phyloP scores from a whole-genome alignment of 352 stramenopile genomes.

The Globisporangium emineosum region DNA sequence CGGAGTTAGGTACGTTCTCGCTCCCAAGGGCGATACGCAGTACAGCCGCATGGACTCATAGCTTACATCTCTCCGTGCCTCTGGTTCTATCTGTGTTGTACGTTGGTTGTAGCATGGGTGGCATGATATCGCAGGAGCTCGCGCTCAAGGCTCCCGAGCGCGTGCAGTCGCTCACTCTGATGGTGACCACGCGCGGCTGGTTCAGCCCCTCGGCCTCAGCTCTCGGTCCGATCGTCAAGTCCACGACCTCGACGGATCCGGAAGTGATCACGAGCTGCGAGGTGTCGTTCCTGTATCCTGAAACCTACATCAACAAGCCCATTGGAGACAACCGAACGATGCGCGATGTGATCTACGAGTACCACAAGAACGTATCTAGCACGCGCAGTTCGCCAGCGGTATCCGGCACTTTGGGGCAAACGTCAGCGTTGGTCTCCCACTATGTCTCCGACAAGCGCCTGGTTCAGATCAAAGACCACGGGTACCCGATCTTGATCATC shows the following conservation, averaged over 20 bases:
- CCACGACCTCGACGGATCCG: not conserved
- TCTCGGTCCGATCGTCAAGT: constrained; percentile 6
- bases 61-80: not conserved
- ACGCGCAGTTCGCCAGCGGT: not conserved
- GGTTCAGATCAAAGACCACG: not conserved
- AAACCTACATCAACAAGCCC: not conserved
- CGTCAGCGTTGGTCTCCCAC: constrained; percentile 32
- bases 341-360: constrained; percentile 5
- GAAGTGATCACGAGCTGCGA: constrained; percentile 4
- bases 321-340: not conserved
- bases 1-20: no score
- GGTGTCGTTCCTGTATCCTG: constrained; percentile 8
- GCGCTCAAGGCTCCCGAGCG: constrained; percentile 24
- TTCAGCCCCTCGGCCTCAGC: constrained; percentile 7
- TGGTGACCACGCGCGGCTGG: constrained; percentile 32
- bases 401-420: constrained; percentile 24
- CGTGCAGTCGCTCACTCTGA: constrained; percentile 40
- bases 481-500: not conserved
- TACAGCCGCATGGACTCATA: no score
- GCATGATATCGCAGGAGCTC: constrained; percentile 56
- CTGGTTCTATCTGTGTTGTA: not conserved
- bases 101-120: constrained; percentile 31
- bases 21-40: no score
- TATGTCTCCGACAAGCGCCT: constrained; percentile 41
- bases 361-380: constrained; percentile 1